Percentiles rank a stretch among this genome's conserved stretches.
phyloP scores from a whole-genome alignment of 305 asterid species.

The Nicotiana rustica region DNA sequence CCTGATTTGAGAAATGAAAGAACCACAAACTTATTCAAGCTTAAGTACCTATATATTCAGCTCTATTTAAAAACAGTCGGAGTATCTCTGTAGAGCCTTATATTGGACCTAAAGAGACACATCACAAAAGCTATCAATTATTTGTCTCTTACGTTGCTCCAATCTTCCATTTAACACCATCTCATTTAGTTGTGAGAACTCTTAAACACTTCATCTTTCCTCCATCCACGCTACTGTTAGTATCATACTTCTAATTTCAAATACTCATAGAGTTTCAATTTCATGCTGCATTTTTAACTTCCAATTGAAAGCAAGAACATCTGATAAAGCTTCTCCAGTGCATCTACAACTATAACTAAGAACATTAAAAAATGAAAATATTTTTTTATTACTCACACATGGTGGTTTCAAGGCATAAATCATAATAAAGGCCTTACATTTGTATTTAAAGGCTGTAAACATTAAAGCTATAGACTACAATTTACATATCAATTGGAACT shows the following conservation, averaged over 20 bases:
- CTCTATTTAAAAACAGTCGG: not conserved
- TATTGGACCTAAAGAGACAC: not conserved
- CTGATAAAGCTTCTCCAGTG: not conserved
- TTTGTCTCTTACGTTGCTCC: not conserved
- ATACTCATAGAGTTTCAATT: slow-evolving; percentile 19
- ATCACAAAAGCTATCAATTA: not conserved
- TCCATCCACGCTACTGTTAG: not conserved
- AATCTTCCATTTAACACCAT: not conserved
- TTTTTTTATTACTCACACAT: not conserved
- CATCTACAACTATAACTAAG: slow-evolving; percentile 20
- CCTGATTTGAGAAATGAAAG: slow-evolving; percentile 19
- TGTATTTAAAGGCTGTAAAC: not conserved
- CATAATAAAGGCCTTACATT: not conserved
- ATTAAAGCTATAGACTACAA: not conserved
- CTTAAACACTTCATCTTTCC: slow-evolving; percentile 8
- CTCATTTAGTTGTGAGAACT: slow-evolving; percentile 6
- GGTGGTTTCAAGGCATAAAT: slow-evolving; percentile 8
- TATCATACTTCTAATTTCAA: slow-evolving; percentile 17
- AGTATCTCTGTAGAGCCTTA: not conserved
- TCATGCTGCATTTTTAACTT: not conserved
- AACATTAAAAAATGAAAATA: not conserved
- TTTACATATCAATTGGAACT: slow-evolving; percentile 14
- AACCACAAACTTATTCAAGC: not conserved
- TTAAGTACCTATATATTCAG: not conserved
- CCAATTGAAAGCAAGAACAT: not conserved